phyloP scores from a whole-genome alignment of 371 early-diverging fungal genomes.

The Mortierella sp. region DNA sequence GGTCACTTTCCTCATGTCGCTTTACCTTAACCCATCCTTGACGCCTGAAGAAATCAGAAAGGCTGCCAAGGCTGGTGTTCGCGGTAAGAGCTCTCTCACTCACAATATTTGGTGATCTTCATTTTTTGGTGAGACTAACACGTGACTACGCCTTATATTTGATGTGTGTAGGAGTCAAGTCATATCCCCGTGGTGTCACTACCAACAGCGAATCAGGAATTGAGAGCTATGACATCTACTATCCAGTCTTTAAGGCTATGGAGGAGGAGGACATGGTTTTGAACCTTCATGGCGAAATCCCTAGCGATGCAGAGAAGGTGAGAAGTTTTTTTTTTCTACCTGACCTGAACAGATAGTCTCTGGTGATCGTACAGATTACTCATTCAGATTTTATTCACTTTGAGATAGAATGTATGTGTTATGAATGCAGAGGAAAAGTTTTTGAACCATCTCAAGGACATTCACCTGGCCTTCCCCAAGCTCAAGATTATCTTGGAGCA shows the following conservation, averaged over 20 bases:
- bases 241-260: slow-evolving; percentile 95
- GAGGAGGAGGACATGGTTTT: slow-evolving; percentile 93
- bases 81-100: slow-evolving; percentile 60
- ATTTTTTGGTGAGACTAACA: neutral
- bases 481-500: slow-evolving; percentile 97
- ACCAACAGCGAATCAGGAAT: slow-evolving; percentile 97
- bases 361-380: neutral
- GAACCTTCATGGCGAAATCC: slow-evolving; percentile 97
- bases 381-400: neutral
- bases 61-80: slow-evolving; percentile 89
- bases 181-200: slow-evolving; percentile 97
- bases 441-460: slow-evolving; percentile 83
- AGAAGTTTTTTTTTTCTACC: neutral
- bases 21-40: slow-evolving; percentile 90
- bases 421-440: slow-evolving; percentile 97
- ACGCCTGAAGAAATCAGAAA: slow-evolving; percentile 92
- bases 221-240: slow-evolving; percentile 90
- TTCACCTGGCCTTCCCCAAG: slow-evolving; percentile 91
- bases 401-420: slow-evolving; percentile 82
- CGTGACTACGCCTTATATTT: neutral
- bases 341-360: neutral
- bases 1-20: slow-evolving; percentile 93
- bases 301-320: slow-evolving; percentile 82
- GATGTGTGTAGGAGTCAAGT: slow-evolving; percentile 83
- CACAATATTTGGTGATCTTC: neutral